Evolutionary conservation across 2,329 filamentous ascomycete species (phyloP).

Genomic region (Cyclaneusma minus): DNA sequence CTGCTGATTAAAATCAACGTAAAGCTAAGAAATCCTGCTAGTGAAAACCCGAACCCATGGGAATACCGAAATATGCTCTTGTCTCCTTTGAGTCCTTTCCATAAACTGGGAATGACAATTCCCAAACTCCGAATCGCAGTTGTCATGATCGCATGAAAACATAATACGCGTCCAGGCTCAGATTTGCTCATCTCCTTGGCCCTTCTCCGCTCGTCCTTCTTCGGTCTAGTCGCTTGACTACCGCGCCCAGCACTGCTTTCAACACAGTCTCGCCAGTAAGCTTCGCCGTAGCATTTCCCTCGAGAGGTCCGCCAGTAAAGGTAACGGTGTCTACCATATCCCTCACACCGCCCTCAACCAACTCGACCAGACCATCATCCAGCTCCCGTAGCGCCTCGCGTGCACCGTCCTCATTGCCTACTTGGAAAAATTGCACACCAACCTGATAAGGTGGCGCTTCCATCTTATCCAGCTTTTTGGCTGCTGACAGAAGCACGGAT

Average conservation of each 20-base stretch:
- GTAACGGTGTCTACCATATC: conserved; percentile 91
- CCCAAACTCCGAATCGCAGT: background rate
- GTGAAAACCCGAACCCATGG: too few relatives aligned
- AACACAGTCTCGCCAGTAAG: conserved; percentile 59
- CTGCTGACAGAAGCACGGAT: conserved; percentile 47
- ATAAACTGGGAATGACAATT: background rate
- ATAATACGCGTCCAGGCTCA: background rate
- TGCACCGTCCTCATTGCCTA: conserved; percentile 58
- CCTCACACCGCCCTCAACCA: conserved; percentile 41
- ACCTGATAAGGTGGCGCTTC: conserved; percentile 67
- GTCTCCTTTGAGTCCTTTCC: conserved; percentile 3
- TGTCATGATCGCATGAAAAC: background rate
- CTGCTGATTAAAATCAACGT: too few relatives aligned
- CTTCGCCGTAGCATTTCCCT: conserved; percentile 18
- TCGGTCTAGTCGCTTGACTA: conserved; percentile 51
- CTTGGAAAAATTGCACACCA: conserved; percentile 92
- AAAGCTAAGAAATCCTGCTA: too few relatives aligned
- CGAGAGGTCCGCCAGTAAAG: conserved; percentile 34
- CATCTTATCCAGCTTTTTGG: conserved; percentile 52
- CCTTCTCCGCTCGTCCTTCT: conserved; percentile 15
- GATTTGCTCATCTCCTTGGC: conserved; percentile 4
- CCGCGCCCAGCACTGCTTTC: conserved; percentile 68
- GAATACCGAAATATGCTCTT: conserved; percentile 3
- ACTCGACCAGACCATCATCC: conserved; percentile 53
- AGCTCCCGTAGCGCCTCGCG: conserved; percentile 50